Evolutionary conservation across 805 yeast genomes (phyloP).

Genomic region (Barnettozyma sucrosica): DNA sequence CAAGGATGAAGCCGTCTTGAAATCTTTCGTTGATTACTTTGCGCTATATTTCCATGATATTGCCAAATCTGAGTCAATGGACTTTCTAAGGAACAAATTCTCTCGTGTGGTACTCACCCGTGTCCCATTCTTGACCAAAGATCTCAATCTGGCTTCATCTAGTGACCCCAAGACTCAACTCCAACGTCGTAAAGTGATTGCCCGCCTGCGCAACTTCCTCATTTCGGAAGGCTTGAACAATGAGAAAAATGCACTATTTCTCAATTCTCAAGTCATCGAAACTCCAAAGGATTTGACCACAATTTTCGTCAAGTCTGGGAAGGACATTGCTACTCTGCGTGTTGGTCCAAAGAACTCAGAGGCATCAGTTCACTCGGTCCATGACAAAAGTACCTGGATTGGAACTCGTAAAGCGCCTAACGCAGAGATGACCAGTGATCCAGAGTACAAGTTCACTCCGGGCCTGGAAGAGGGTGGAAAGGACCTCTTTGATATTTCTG

Average conservation of each 20-base stretch:
- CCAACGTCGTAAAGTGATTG: conserved; percentile 22
- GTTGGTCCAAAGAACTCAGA: conserved; percentile 20
- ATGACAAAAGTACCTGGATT: conserved; percentile 25
- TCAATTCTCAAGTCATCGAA: conserved; percentile 29
- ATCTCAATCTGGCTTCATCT: conserved; percentile 14
- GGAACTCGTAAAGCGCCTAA: conserved; percentile 26
- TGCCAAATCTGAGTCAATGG: background rate
- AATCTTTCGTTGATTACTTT: conserved; percentile 9
- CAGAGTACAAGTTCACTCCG: background rate
- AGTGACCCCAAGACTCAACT: conserved; percentile 25
- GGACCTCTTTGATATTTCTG: background rate
- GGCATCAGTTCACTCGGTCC: background rate
- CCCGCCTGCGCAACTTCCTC: conserved; percentile 25
- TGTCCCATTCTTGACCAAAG: conserved; percentile 12
- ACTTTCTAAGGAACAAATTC: conserved; percentile 12
- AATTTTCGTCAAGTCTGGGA: conserved; percentile 21
- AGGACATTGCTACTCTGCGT: conserved; percentile 29
- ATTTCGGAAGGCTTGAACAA: conserved; percentile 18
- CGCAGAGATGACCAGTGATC: conserved; percentile 7
- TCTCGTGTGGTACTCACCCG: conserved; percentile 24
- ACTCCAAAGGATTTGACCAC: conserved; percentile 23
- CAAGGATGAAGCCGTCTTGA: conserved; percentile 7
- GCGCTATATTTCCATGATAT: conserved; percentile 3
- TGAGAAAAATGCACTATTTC: conserved; percentile 27
- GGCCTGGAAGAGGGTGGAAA: background rate